These are phyloP conservation scores for Teunomyces stri DNA, from an alignment of 805 yeast genomes.

Conservation along the genomic window DNA sequence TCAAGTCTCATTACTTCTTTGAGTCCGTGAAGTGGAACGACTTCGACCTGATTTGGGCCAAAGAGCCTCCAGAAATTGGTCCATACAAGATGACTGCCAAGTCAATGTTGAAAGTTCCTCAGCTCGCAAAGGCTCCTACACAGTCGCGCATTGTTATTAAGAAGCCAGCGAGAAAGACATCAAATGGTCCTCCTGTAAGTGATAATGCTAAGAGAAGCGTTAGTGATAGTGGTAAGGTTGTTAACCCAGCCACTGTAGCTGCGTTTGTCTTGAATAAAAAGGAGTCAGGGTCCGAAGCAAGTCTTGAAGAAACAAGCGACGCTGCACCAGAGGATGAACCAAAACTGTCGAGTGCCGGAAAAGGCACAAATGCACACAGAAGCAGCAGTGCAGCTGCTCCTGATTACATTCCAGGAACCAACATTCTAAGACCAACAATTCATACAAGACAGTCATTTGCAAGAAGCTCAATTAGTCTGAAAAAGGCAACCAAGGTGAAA, in stretches of 20 bases:
- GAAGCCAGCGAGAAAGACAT: conserved; percentile 9
- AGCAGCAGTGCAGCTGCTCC: conserved; percentile 15
- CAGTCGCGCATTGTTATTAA: conserved; percentile 12
- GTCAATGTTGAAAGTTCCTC: conserved; percentile 74
- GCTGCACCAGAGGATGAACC: conserved; percentile 5
- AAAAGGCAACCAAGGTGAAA: conserved; percentile 14
- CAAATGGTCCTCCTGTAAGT: conserved; percentile 1
- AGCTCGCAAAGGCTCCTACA: conserved; percentile 16
- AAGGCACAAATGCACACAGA: conserved; percentile 5
- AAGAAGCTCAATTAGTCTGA: conserved; percentile 13
- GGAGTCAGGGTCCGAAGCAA: conserved; percentile 11
- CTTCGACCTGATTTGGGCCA: conserved; percentile 65
- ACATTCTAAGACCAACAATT: conserved; percentile 51
- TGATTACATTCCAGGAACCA: conserved; percentile 60
- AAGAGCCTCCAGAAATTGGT: conserved; percentile 61
- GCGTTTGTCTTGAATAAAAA: conserved; percentile 37
- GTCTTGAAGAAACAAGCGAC: conserved; percentile 5
- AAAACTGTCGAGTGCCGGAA: conserved; percentile 23
- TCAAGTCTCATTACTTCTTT: conserved; percentile 74
- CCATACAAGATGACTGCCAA: conserved; percentile 75
- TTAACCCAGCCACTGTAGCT: conserved; percentile 36
- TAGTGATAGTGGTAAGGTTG: conserved; percentile 6
- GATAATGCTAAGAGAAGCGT: conserved; percentile 1
- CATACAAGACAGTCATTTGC: conserved; percentile 32
- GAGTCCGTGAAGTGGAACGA: conserved; percentile 63